Evolutionary conservation across 495 filamentous ascomycete genomes (phyloP), one percentile per base, ranked within the genome.

Genomic region (Talaromyces liani): DNA sequence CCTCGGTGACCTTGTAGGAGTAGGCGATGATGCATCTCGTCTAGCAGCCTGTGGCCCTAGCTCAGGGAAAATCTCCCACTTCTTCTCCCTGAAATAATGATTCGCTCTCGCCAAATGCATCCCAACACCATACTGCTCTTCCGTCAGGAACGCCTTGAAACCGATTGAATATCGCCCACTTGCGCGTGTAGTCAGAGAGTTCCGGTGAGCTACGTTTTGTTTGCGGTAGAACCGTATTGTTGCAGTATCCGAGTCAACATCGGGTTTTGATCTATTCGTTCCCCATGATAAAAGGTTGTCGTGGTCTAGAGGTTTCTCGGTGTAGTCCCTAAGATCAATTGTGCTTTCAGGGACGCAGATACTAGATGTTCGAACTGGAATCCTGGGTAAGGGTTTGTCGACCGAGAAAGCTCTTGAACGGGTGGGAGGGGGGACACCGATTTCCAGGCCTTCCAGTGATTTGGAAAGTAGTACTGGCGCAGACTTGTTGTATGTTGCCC

Each of bases 31-130:
- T 14, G 68, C 63, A 2, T 14, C 49, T 0, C 14, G 36, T 14
- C 36, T 16, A 16, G 36, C 14, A 41, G 73, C 73, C 2, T 72
- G 73, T 0, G 71, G 70, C 1, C 75, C 78, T 25, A 80, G 53
- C 63, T 80, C 78, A 6, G 78, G 78, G 66, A 80, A 80, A 69
- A 77, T 77, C 63, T 79, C 76, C 77, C 77, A 80, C 62, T 77
- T 79, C 67, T 80, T 80, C 47, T 80, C 78, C 9, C 78, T 71
- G 58, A 80, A 80, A 51, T 80, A 80, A 60, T 79, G 78, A 49
- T 73, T 80, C 16, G 55, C 53, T 39, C 29, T 64, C 6, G 63
- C 55, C 14, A 64, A 10, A 34, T 57, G 33, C 2, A 74, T 68
- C 1, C 73, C 75, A 1, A 61, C 58, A 0, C 68, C 70, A 56